Evolutionary conservation across 2,329 filamentous ascomycete genomes (phyloP).

Genomic region (Colletotrichum sp.): DNA sequence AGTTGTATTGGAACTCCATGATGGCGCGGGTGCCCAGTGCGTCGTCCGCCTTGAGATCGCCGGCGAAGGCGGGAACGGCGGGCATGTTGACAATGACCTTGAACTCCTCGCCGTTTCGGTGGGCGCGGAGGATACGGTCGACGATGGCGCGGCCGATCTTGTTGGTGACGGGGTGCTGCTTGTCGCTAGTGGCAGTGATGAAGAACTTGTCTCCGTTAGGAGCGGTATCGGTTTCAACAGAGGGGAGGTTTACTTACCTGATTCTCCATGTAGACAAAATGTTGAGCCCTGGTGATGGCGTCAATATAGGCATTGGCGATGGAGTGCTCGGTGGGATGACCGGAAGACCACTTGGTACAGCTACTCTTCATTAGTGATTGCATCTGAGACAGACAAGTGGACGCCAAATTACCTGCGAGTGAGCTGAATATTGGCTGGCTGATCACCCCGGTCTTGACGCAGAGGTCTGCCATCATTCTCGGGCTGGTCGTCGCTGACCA

Average conservation of each 20-base stretch:
- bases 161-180: constrained; percentile 77
- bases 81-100: constrained; percentile 81
- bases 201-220: constrained; percentile 65
- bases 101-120: constrained; percentile 68
- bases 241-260: constrained; percentile 44
- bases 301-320: constrained; percentile 86
- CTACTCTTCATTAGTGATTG: constrained; percentile 32
- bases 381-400: neutral
- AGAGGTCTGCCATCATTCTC: constrained; percentile 22
- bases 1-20: constrained; percentile 87
- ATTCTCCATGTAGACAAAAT: constrained; percentile 84
- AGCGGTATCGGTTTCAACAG: neutral
- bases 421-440: constrained; percentile 52
- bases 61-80: constrained; percentile 81
- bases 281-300: constrained; percentile 69
- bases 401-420: constrained; percentile 47
- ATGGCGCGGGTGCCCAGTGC: constrained; percentile 81
- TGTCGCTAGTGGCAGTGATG: constrained; percentile 77
- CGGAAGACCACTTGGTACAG: constrained; percentile 56
- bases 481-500: constrained; percentile 35
- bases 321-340: constrained; percentile 69
- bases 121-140: constrained; percentile 75
- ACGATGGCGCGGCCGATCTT: constrained; percentile 81
- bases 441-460: constrained; percentile 23
- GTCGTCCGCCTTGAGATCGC: constrained; percentile 75